Base-by-base conservation (phyloP, 768 basidiomycete species). In the Megacollybia marginata region DNA sequence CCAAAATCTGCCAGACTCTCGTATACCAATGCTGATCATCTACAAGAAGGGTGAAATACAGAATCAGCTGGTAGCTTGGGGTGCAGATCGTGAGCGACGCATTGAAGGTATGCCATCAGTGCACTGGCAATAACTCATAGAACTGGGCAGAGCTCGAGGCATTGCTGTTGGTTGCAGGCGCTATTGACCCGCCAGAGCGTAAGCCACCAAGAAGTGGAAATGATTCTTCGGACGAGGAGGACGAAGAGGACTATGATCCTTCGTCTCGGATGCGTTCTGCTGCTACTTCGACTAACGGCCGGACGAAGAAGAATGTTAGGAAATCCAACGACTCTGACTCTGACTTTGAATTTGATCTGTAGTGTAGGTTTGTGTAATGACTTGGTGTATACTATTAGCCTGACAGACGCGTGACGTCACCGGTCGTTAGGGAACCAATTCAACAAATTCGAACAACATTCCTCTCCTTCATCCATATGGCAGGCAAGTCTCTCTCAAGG, bases 41-140 rank as follows among this genome's bases (percentile, higher is more conserved):
- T 98, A 99, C 67, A 82, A 88, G 43, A 86, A 85, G 56, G 96
- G 96, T n/a, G 87, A 93, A 42, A 85, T 98, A 33, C 72, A 78
- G 44, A 86, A 88, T 54, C 92, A 97, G 64, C 71, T 96, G 11
- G 73, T 90, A 5, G 79, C 89, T 2, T 90, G 91, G 85, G 88
- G 87, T 12, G 83, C 82, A 6, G 89, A 92, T 51, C 70, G 75
- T 55, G 86, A 92, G 54, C 79, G 89, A 43, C 74, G 71, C 13
- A 68, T 86, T 9, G 83, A 90, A 73, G 94, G 95, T 92, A 57
- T 35, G 70, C 38, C 20, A 46, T 28, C 43, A 31, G 18, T n/a
- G 42, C 50, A 47, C 42, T 54, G 35, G 48, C 33, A 10, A 32
- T 45, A 40, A 34, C 32, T n/a, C 47, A n/a, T 52, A 46, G 52